Conservation (phyloP, 2,329 filamentous ascomycete species). For the Cryoendolithus antarcticus region DNA sequence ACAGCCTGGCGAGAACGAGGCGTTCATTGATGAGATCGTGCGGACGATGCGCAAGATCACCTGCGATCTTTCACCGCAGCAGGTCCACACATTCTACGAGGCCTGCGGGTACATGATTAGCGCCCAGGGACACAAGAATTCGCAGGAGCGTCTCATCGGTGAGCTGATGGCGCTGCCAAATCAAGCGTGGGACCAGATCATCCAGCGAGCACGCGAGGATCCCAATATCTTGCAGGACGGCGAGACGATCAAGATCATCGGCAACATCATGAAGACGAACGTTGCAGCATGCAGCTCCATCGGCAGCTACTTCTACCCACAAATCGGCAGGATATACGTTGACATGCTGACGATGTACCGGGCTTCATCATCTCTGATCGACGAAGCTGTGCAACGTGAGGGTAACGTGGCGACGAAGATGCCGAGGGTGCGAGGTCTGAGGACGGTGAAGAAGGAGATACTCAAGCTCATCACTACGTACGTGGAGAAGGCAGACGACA, state of each 20-base stretch:
- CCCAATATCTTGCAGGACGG: slow-evolving; percentile 80
- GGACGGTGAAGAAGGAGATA: slow-evolving; percentile 99
- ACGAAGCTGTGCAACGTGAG: slow-evolving; percentile 75
- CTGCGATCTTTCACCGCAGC: slow-evolving; percentile 84
- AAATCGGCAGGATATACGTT: slow-evolving; percentile 93
- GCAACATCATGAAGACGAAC: slow-evolving; percentile 99
- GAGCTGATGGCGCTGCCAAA: slow-evolving; percentile 94
- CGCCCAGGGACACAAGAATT: slow-evolving; percentile 86
- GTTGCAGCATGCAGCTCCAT: slow-evolving; percentile 97
- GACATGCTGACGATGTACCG: slow-evolving; percentile 99
- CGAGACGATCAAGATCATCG: slow-evolving; percentile 95
- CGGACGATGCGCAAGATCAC: slow-evolving; percentile 93
- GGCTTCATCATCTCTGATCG: slow-evolving; percentile 91
- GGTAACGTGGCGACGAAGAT: slow-evolving; percentile 93
- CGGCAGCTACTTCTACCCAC: slow-evolving; percentile 92
- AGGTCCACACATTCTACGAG: slow-evolving; percentile 98
- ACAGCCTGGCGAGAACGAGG: slow-evolving; percentile 85
- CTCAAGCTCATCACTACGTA: slow-evolving; percentile 97
- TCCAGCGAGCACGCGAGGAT: slow-evolving; percentile 72
- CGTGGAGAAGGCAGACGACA: slow-evolving; percentile 92
- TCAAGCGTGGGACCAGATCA: slow-evolving; percentile 89
- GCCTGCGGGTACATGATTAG: slow-evolving; percentile 99
- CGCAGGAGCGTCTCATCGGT: slow-evolving; percentile 80
- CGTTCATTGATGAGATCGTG: slow-evolving; percentile 98
- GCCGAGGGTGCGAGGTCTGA: slow-evolving; percentile 84